Conservation (phyloP, 2,329 filamentous ascomycete genomes). For the Berkeleyomyces rouxiae region DNA sequence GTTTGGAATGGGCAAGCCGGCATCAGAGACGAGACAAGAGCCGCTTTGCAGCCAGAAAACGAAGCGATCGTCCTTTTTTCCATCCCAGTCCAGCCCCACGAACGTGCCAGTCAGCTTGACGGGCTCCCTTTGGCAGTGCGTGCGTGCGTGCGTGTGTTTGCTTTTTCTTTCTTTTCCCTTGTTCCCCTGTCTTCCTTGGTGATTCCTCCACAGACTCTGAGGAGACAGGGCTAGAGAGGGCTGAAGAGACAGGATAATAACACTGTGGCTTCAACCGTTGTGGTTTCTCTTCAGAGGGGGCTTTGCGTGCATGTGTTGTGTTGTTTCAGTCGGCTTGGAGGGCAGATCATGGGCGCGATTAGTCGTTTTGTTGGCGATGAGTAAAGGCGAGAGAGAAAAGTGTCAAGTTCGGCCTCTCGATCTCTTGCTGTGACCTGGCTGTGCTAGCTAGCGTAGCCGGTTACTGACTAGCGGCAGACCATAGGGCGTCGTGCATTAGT, state of each 20-base stretch:
- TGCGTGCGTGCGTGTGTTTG: not conserved
- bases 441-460: too few relatives aligned
- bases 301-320: not conserved
- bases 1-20: not conserved
- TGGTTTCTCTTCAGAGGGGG: not conserved
- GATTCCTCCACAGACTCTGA: not conserved
- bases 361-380: too few relatives aligned
- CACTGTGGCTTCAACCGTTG: not conserved
- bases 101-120: not conserved
- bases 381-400: too few relatives aligned
- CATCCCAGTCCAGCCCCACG: not conserved
- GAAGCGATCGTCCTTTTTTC: not conserved
- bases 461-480: too few relatives aligned
- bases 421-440: too few relatives aligned
- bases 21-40: not conserved
- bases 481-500: too few relatives aligned
- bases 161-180: not conserved
- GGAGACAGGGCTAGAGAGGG: too few relatives aligned
- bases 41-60: not conserved
- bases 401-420: too few relatives aligned
- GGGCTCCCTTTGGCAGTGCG: not conserved
- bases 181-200: not conserved
- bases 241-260: too few relatives aligned
- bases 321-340: not conserved
- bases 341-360: not conserved